These are phyloP conservation scores for Xylaria sp. DNA, from an alignment of 2,329 filamentous ascomycete genomes.

Conservation along the genomic window DNA sequence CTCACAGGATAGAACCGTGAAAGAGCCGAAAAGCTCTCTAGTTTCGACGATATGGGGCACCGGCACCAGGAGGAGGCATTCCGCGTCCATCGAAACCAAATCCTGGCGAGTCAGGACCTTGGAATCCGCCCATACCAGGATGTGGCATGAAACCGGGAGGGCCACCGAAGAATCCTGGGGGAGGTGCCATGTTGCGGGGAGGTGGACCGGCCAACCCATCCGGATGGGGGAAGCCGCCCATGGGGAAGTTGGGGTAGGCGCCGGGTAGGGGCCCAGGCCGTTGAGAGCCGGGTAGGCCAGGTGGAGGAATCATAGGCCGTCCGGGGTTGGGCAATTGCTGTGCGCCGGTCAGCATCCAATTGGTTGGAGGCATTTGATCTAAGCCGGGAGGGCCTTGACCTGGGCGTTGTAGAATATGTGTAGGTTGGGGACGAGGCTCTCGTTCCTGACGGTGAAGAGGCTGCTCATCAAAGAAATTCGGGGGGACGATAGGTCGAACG, in stretches of 20 bases:
- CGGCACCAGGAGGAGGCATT: constrained; percentile 61
- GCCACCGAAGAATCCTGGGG: constrained; percentile 66
- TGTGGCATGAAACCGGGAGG: constrained; percentile 63
- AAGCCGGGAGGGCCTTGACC: constrained; percentile 66
- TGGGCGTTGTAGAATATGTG: constrained; percentile 71
- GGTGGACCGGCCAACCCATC: constrained; percentile 60
- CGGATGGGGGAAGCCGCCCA: constrained; percentile 60
- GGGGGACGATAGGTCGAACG: constrained; percentile 51
- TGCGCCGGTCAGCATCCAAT: constrained; percentile 59
- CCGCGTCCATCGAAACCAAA: constrained; percentile 67
- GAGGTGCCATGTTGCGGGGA: constrained; percentile 60
- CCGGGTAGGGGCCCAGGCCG: constrained; percentile 63
- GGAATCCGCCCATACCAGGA: constrained; percentile 66
- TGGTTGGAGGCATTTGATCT: constrained; percentile 66
- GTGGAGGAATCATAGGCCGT: constrained; percentile 70
- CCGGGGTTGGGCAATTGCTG: constrained; percentile 58
- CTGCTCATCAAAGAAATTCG: constrained; percentile 65
- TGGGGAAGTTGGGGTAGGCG: constrained; percentile 70
- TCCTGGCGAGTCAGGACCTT: constrained; percentile 61
- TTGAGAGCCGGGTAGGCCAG: constrained; percentile 60
- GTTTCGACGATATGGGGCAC: constrained; percentile 53
- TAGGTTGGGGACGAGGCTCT: constrained; percentile 62
- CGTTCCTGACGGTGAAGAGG: constrained; percentile 60
- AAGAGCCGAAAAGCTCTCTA: constrained; percentile 27
- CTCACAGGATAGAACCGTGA: constrained; percentile 5